Percentiles rank a stretch among this genome's conserved stretches.
Conservation (phyloP, 2,329 filamentous ascomycete genomes). For the Graphiopsis chlorocephala region DNA sequence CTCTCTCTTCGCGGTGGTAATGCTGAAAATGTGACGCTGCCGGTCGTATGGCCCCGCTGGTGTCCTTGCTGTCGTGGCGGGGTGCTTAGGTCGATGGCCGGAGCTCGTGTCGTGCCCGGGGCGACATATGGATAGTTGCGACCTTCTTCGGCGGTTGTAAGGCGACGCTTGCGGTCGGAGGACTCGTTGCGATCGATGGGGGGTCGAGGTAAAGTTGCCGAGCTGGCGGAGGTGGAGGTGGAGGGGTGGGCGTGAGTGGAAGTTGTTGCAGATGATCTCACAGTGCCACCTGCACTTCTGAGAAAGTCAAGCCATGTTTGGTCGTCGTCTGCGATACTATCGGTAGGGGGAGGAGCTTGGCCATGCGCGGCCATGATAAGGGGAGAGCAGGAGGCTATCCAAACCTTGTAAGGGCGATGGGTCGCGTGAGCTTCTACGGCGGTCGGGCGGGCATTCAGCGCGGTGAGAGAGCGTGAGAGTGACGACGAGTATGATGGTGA, state of each 20-base stretch:
- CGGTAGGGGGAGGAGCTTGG: not conserved
- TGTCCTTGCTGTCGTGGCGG: constrained; percentile 17
- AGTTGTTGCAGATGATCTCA: constrained; percentile 7
- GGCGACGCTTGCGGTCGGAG: constrained; percentile 29
- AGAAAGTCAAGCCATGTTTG: constrained; percentile 28
- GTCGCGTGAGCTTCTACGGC: constrained; percentile 14
- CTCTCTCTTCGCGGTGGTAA: constrained; percentile 3
- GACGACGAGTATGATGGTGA: not conserved
- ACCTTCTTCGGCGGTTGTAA: constrained; percentile 26
- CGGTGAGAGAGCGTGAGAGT: not conserved
- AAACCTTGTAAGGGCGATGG: constrained; percentile 3
- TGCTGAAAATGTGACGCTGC: constrained; percentile 7
- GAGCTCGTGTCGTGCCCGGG: constrained; percentile 12
- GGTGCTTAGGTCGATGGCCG: constrained; percentile 28
- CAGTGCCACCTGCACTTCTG: constrained; percentile 25
- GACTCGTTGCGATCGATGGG: not conserved
- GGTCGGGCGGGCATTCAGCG: constrained; percentile 3
- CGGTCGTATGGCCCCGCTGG: constrained; percentile 6
- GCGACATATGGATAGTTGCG: constrained; percentile 24
- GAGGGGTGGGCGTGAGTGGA: not conserved
- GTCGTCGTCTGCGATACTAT: constrained; percentile 15
- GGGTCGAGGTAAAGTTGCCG: constrained; percentile 5
- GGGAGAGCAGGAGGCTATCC: not conserved
- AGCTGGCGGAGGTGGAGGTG: not conserved
- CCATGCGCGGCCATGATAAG: constrained; percentile 4